Evolutionary conservation across 2,329 filamentous ascomycete species (phyloP).

Genomic region (Claviceps monticola): DNA sequence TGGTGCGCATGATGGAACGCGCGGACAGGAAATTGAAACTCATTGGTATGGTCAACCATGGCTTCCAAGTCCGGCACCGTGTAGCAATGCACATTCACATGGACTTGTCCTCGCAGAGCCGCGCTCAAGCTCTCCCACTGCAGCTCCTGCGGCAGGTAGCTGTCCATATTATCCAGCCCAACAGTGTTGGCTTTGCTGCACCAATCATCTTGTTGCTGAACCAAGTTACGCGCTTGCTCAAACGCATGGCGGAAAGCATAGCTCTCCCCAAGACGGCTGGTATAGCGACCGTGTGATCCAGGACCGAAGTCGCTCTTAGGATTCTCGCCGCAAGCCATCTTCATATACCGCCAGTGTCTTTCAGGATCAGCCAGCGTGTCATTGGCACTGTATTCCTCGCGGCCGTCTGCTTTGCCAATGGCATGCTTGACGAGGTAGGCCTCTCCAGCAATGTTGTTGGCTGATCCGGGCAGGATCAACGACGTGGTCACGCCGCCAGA

Average conservation of each 20-base stretch:
- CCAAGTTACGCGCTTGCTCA: conserved; percentile 43
- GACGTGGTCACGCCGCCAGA: conserved; percentile 60
- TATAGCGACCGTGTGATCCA: conserved; percentile 29
- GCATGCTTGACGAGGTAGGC: conserved; percentile 57
- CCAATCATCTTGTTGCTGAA: conserved; percentile 54
- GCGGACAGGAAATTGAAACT: conserved; percentile 52
- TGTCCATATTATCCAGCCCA: conserved; percentile 36
- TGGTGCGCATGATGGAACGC: conserved; percentile 60
- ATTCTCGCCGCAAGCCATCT: conserved; percentile 66
- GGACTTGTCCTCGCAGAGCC: conserved; percentile 51
- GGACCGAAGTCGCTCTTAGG: conserved; percentile 44
- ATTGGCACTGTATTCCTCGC: conserved; percentile 46
- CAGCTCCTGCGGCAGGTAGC: conserved; percentile 48
- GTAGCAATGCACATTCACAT: conserved; percentile 60
- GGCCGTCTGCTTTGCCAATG: conserved; percentile 43
- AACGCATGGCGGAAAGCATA: conserved; percentile 57
- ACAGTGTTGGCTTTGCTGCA: conserved; percentile 39
- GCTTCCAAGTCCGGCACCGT: conserved; percentile 55
- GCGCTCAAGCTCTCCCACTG: conserved; percentile 50
- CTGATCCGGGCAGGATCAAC: conserved; percentile 51
- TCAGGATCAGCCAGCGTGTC: conserved; percentile 55
- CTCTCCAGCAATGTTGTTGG: conserved; percentile 62
- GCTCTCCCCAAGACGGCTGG: conserved; percentile 52
- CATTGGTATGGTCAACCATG: conserved; percentile 56
- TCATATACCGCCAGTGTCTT: conserved; percentile 54